Evolutionary conservation across 1,284 basidiomycete species (phyloP), one percentile per base, ranked within the genome.

Genomic region (Phellinidium pouzarii): DNA sequence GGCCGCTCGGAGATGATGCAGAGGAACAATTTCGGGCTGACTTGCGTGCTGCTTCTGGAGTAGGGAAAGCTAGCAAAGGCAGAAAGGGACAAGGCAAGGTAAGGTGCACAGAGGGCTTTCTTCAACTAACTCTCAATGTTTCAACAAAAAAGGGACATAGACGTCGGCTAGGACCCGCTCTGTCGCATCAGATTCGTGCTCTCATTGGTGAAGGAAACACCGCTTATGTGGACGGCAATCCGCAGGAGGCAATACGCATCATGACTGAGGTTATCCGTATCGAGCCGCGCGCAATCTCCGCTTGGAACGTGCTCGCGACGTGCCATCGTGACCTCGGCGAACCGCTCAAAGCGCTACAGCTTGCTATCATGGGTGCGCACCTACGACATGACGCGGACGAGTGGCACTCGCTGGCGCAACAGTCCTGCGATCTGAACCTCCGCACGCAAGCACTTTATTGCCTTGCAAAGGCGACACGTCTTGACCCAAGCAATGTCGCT

Each of bases 241-340:
- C 84, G 17, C 70, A 76, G 1, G 78, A 84, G 59, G 87, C 92
- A 1, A 84, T 92, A 31, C 77, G 80, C 20, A 78, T 86, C 42
- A 90, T 94, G 77, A 83, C 89, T 64, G 91, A 98, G 64, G 90
- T 97, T 58, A 93, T 98, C 53, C 81, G 91, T 7, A 92, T 94
- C 53, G 94, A 98, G 66, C 92, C 94, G 1, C 82, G 87, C 29
- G 88, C 92, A 7, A 75, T 78, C 3, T 70, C 82, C 3, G 91
- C 94, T 0, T 97, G 94, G 94, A 79, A 82, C 7, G 90, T 93
- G 0, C 77, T 96, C 3, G 90, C 87, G 1, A 80, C 85, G 57
- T 88, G 87, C 59, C 85, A 90, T 61, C 77, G 79, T 25, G 87
- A 91, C 60, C 69, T 81, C 60, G 74, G 76, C 1, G 80, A 94